Conservation (phyloP, 208 protist genomes). For the Trypanosoma mega region DNA sequence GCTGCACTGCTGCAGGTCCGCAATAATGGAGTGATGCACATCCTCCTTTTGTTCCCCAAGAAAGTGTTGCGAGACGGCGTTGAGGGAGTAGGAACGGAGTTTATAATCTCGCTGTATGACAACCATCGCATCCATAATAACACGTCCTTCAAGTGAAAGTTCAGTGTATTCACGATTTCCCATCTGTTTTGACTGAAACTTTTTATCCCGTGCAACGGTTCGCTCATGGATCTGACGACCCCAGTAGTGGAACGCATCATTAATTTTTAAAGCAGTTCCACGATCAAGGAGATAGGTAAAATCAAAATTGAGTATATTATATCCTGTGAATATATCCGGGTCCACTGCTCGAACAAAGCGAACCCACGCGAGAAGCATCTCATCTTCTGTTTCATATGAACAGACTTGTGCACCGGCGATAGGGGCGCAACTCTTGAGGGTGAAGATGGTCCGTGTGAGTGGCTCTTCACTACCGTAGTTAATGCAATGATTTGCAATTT, state of each 20-base stretch:
- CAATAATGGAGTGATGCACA: constrained; percentile 99
- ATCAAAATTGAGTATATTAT: constrained; percentile 99
- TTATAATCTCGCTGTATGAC: constrained; percentile 98
- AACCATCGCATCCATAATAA: constrained; percentile 97
- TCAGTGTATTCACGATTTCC: constrained; percentile 98
- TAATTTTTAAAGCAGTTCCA: constrained; percentile 84
- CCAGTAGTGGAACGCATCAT: constrained; percentile 90
- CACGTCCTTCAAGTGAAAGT: constrained; percentile 95
- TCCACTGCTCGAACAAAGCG: constrained; percentile 87
- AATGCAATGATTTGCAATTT: constrained; percentile 98
- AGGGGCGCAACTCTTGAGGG: constrained; percentile 92
- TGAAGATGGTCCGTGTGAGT: constrained; percentile 89
- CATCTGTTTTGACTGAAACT: constrained; percentile 97
- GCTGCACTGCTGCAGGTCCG: constrained; percentile 94
- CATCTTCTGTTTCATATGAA: constrained; percentile 92
- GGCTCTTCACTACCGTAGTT: constrained; percentile 72
- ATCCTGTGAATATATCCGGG: constrained; percentile 97
- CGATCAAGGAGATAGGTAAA: constrained; percentile 98
- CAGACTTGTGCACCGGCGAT: constrained; percentile 96
- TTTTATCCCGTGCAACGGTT: constrained; percentile 92
- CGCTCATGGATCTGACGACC: constrained; percentile 87
- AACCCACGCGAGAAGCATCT: constrained; percentile 93
- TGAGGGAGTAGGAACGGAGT: constrained; percentile 99
- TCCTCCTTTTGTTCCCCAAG: constrained; percentile 99
- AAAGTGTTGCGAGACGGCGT: constrained; percentile 98